These are phyloP conservation scores for Myxozyma geophila DNA, from an alignment of 805 yeast genomes.

Conservation along the genomic window DNA sequence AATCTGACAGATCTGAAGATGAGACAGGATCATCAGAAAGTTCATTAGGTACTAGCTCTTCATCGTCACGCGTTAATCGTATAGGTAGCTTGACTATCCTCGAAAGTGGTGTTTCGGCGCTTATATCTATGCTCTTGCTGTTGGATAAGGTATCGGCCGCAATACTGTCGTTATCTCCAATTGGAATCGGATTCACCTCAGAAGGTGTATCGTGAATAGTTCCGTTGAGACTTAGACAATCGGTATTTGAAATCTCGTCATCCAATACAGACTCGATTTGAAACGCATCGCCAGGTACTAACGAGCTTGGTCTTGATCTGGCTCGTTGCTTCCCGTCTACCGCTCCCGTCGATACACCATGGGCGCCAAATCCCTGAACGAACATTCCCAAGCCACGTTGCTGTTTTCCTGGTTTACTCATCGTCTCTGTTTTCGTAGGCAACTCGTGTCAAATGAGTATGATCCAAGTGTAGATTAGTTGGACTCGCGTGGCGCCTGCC, in stretches of 20 bases:
- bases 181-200: not conserved
- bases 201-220: not conserved
- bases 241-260: too few species aligned
- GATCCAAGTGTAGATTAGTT: too few species aligned
- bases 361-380: not conserved
- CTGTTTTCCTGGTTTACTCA: not conserved
- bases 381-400: conserved; percentile 8
- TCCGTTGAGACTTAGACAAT: not conserved
- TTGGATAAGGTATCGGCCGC: not conserved
- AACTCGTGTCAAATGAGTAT: too few species aligned
- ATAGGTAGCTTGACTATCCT: conserved; percentile 6
- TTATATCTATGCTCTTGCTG: not conserved
- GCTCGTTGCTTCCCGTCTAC: not conserved
- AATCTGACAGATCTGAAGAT: not conserved
- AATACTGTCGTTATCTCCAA: not conserved
- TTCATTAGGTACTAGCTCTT: conserved; percentile 9
- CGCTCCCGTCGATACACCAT: not conserved
- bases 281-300: conserved; percentile 14
- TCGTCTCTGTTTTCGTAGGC: too few species aligned
- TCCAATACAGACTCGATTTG: not conserved
- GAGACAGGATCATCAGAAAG: conserved; percentile 26
- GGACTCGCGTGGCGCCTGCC: too few species aligned
- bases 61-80: conserved; percentile 7
- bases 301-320: not conserved
- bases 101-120: not conserved